Percentiles rank a stretch among this genome's conserved stretches.
Conservation (phyloP, 164 flowering plant genomes). For the Tetracentron sinense region DNA sequence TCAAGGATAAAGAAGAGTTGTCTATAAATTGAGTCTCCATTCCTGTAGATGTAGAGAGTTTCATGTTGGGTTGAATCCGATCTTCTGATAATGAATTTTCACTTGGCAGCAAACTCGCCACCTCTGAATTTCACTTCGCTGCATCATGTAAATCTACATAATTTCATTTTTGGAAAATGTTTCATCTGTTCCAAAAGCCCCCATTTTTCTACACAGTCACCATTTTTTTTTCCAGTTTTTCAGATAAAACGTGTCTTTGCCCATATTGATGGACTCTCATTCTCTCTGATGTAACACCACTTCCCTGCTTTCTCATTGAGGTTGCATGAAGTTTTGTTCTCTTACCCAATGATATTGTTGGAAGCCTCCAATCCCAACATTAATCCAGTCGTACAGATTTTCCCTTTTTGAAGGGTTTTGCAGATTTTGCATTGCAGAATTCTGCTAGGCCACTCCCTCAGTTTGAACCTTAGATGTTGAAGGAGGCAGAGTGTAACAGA, state of each 20-base stretch:
- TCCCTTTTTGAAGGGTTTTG: conserved; percentile 8
- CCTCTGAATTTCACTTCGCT: too few relatives aligned
- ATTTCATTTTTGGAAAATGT: conserved; percentile 40
- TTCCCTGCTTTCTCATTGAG: neutral
- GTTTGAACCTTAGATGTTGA: conserved; percentile 10
- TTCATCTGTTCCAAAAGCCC: conserved; percentile 26
- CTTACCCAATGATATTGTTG: neutral
- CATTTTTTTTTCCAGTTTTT: conserved; percentile 4
- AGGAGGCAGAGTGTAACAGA: conserved; percentile 7
- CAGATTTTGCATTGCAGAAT: conserved; percentile 9
- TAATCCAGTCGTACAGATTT: neutral
- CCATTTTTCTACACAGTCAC: conserved; percentile 5
- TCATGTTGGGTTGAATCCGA: conserved; percentile 36
- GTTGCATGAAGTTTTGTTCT: neutral
- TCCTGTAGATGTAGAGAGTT: conserved; percentile 63
- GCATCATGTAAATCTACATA: conserved; percentile 53
- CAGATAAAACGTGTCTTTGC: too few relatives aligned
- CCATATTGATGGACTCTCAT: too few relatives aligned
- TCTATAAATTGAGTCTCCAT: conserved; percentile 60
- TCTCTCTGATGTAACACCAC: neutral
- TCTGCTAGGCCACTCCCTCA: neutral
- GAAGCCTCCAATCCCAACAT: conserved; percentile 3
- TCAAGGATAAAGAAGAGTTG: conserved; percentile 22
- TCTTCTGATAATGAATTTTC: conserved; percentile 38
- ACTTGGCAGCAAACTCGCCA: too few relatives aligned